A percentile compares a stretch with the other conserved stretches of the same genome.
phyloP scores from a whole-genome alignment of 2,329 filamentous ascomycete species.

The Aureobasidium sp. region DNA sequence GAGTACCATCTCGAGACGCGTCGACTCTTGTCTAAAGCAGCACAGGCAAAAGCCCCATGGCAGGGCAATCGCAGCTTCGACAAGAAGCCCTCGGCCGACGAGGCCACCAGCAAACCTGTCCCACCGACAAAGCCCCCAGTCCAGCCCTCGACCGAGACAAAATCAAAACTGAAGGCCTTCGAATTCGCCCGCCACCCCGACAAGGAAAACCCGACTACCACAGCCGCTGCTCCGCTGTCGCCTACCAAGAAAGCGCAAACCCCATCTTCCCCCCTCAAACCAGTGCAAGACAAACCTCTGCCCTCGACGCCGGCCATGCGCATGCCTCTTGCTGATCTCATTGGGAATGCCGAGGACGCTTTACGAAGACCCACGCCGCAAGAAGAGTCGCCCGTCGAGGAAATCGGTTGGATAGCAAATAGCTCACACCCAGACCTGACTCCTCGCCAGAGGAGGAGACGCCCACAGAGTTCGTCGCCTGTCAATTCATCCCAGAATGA shows the following conservation, averaged over 20 bases:
- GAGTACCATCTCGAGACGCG: not conserved
- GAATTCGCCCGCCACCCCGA: conserved; percentile 33
- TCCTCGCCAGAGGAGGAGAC: conserved; percentile 35
- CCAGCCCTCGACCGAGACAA: conserved; percentile 43
- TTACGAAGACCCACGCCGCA: conserved; percentile 36
- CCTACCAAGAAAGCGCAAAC: not conserved
- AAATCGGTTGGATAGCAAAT: conserved; percentile 49
- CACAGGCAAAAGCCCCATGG: conserved; percentile 16
- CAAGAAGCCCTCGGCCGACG: conserved; percentile 18
- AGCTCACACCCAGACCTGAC: conserved; percentile 35
- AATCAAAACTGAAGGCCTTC: conserved; percentile 47
- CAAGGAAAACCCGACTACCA: conserved; percentile 9
- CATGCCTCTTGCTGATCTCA: conserved; percentile 51
- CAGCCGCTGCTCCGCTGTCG: not conserved
- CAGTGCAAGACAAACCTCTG: conserved; percentile 27
- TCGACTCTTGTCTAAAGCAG: not conserved
- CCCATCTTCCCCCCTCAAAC: conserved; percentile 16
- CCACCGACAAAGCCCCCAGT: conserved; percentile 32
- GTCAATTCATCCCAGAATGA: conserved; percentile 30
- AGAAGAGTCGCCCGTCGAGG: conserved; percentile 49
- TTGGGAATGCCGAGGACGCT: conserved; percentile 51
- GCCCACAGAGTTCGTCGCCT: conserved; percentile 40
- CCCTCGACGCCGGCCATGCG: conserved; percentile 52
- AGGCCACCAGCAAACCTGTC: not conserved
- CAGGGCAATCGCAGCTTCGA: conserved; percentile 13